A percentile compares a stretch with the other conserved stretches of the same genome.
phyloP scores from a whole-genome alignment of 371 early-diverging fungal species.

The Capniomyces stellatus region DNA sequence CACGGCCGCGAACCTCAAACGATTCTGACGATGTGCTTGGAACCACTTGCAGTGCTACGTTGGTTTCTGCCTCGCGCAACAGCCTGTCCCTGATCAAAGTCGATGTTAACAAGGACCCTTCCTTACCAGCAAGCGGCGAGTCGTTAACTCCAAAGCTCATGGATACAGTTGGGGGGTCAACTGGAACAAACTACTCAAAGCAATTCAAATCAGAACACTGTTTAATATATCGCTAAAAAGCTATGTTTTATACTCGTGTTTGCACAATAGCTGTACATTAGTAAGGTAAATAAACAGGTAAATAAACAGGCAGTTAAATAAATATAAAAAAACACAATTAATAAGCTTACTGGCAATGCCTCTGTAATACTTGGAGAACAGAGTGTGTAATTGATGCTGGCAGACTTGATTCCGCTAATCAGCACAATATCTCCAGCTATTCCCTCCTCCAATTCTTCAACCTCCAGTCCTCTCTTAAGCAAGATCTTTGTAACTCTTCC shows the following conservation, averaged over 20 bases:
- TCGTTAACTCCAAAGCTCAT: conserved; percentile 64
- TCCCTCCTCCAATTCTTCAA: conserved; percentile 44
- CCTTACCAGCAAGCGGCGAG: conserved; percentile 57
- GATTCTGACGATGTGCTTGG: conserved; percentile 35
- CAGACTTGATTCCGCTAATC: conserved; percentile 44
- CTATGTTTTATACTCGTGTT: no score
- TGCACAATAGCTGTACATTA: not conserved
- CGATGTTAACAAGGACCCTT: conserved; percentile 51
- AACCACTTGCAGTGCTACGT: conserved; percentile 48
- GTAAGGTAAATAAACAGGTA: not conserved
- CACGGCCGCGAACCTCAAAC: conserved; percentile 64
- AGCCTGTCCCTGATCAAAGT: conserved; percentile 53
- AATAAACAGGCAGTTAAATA: not conserved
- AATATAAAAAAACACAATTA: not conserved
- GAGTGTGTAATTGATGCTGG: conserved; percentile 56
- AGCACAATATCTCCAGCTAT: conserved; percentile 69
- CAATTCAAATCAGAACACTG: not conserved
- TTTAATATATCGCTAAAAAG: no score
- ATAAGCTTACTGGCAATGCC: conserved; percentile 22
- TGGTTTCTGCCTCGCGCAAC: conserved; percentile 52
- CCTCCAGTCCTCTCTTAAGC: conserved; percentile 43
- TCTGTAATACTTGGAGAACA: conserved; percentile 33
- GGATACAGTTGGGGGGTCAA: conserved; percentile 64
- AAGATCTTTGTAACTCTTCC: conserved; percentile 52
- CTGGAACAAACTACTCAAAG: conserved; percentile 32